phyloP scores from a whole-genome alignment of 2,329 filamentous ascomycete species.

The Lachnum nothofagi region DNA sequence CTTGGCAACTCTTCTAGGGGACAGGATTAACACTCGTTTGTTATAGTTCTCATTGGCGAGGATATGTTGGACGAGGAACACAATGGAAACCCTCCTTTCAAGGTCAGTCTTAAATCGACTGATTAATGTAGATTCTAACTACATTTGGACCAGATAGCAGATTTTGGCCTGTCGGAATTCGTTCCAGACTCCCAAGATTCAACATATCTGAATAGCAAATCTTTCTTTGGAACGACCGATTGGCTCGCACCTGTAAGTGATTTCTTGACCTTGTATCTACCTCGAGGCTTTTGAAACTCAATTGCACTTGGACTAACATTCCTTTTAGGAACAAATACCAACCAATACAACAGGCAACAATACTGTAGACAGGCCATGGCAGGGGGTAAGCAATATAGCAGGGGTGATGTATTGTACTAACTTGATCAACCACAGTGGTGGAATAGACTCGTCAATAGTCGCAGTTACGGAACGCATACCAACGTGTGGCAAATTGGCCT shows the following conservation, averaged over 20 bases:
- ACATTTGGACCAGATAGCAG: neutral
- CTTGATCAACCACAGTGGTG: neutral
- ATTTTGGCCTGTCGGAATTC: slow-evolving; percentile 8
- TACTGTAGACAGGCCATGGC: neutral
- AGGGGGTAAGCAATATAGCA: neutral
- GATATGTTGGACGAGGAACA: slow-evolving; percentile 4
- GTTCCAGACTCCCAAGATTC: neutral
- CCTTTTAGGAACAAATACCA: too few relatives aligned
- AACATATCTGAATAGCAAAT: neutral
- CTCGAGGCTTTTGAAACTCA: too few relatives aligned
- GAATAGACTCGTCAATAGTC: neutral
- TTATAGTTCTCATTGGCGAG: slow-evolving; percentile 5
- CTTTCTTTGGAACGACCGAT: neutral
- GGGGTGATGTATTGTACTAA: neutral
- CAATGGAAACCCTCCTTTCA: neutral
- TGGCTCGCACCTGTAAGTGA: neutral
- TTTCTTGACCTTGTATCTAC: too few relatives aligned
- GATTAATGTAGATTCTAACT: neutral
- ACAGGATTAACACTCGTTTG: neutral
- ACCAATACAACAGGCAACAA: too few relatives aligned
- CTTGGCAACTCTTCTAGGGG: neutral
- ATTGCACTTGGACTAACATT: too few relatives aligned
- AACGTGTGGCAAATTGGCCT: slow-evolving; percentile 13
- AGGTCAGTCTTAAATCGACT: slow-evolving; percentile 4
- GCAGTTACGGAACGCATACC: slow-evolving; percentile 1